phyloP scores from a whole-genome alignment of 768 basidiomycete species.

The Tricholoma furcatifolium region DNA sequence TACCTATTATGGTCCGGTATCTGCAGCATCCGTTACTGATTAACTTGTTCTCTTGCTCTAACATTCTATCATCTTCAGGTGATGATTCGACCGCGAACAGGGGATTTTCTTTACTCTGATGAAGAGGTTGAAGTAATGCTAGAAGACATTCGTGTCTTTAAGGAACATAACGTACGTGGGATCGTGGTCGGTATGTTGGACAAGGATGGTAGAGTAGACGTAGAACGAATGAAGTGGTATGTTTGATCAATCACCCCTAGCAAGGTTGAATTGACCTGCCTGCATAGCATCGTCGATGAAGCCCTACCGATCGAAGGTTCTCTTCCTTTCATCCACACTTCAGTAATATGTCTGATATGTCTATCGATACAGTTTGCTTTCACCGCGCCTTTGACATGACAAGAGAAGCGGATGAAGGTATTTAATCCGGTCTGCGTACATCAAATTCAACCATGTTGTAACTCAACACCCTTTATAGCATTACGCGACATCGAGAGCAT shows the following conservation, averaged over 20 bases:
- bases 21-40: slow-evolving; percentile 2
- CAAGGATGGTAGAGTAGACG: slow-evolving; percentile 56
- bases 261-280: neutral
- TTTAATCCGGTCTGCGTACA: neutral
- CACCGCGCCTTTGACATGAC: slow-evolving; percentile 82
- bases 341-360: neutral
- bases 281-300: slow-evolving; percentile 50
- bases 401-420: slow-evolving; percentile 51
- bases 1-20: slow-evolving; percentile 65
- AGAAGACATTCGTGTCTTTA: slow-evolving; percentile 68
- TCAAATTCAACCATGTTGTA: neutral
- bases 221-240: slow-evolving; percentile 47
- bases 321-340: slow-evolving; percentile 5
- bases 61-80: slow-evolving; percentile 38
- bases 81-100: slow-evolving; percentile 79
- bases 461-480: slow-evolving; percentile 28
- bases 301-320: slow-evolving; percentile 64
- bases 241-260: neutral
- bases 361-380: slow-evolving; percentile 57
- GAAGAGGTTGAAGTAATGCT: slow-evolving; percentile 71
- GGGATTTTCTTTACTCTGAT: slow-evolving; percentile 75
- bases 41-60: neutral
- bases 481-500: slow-evolving; percentile 51
- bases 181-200: slow-evolving; percentile 68
- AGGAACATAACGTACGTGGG: slow-evolving; percentile 54